Evolutionary conservation across 192 early-diverging fungal species (phyloP), one percentile per base, ranked within the genome.

Genomic region (Anaeromyces robustus): DNA sequence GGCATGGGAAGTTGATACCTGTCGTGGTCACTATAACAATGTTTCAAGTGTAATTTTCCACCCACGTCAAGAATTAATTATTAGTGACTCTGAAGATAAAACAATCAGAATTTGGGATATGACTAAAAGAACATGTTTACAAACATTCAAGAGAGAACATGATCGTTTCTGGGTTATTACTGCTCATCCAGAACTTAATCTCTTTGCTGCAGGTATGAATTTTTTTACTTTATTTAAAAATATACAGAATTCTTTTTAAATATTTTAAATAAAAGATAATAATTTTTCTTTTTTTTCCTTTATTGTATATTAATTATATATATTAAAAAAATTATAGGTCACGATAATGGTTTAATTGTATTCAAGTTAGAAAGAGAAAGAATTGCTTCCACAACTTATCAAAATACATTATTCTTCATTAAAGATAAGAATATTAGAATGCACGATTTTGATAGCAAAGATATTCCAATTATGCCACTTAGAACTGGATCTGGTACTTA

Each of bases 1-100:
- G 85, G 98, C 98, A 26, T 99, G 98, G 98, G 98, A 99, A 85
- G 94, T 99, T n/a, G 97, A 99, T 84, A 97, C 96, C 29, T 98
- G 95, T 89, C 92, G 98, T 30, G 98, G 97, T 14, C 98, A 99
- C 86, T 98, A 95, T 87, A 98, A 96, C 90, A 98, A 98, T 80
- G 95, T 99, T 30, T 95, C 94, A 30, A 90, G 91, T 77, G 94
- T 94, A 4, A 84, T 99, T 77, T 99, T 99, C 91, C 97, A 99
- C 83, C 95, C 96, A 26, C 94, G 96, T 78, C 95, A 94, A 81
- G 98, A 99, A 79, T 87, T 99, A 52, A 96, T 99, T 79, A 85
- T 99, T 77, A 96, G 94, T 16, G 91, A 94, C 78, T 92, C 94
- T 32, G 98, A 99, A 83, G 98, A 99, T 85, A 97, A 98, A 84